Evolutionary conservation across 2,329 filamentous ascomycete species (phyloP).

Genomic region (Fusarium bactridioides): DNA sequence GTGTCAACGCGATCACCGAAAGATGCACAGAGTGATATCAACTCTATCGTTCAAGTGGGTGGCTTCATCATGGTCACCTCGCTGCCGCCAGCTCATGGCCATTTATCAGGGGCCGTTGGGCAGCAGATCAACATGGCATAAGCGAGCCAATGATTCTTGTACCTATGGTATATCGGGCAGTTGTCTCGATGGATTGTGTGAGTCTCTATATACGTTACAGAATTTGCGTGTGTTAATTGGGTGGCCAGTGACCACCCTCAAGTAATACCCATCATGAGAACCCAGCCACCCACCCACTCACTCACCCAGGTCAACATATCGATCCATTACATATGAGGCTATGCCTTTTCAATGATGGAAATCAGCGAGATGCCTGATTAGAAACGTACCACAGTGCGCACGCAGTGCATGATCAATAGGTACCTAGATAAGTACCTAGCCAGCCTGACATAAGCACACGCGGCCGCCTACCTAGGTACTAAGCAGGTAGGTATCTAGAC

Average conservation of each 20-base stretch:
- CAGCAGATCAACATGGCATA: neutral
- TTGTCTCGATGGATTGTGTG: neutral
- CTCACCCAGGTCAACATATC: neutral
- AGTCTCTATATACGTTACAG: neutral
- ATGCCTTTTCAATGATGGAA: neutral
- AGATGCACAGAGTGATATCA: neutral
- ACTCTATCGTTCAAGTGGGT: neutral
- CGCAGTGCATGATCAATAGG: neutral
- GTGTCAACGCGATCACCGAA: no score
- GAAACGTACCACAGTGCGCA: neutral
- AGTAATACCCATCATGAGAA: neutral
- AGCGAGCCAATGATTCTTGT: neutral
- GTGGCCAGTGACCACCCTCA: neutral
- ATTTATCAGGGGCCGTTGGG: neutral
- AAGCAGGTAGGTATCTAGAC: neutral
- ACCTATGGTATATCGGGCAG: neutral
- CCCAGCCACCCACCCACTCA: neutral
- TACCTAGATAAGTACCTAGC: neutral
- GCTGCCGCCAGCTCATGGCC: neutral
- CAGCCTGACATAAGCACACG: neutral
- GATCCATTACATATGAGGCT: no score
- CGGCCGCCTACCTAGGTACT: neutral
- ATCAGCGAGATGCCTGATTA: neutral
- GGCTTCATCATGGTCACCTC: conserved; percentile 10
- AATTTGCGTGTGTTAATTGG: neutral